phyloP scores from a whole-genome alignment of 805 yeast species.

The Schizosaccharomyces japonicus region DNA sequence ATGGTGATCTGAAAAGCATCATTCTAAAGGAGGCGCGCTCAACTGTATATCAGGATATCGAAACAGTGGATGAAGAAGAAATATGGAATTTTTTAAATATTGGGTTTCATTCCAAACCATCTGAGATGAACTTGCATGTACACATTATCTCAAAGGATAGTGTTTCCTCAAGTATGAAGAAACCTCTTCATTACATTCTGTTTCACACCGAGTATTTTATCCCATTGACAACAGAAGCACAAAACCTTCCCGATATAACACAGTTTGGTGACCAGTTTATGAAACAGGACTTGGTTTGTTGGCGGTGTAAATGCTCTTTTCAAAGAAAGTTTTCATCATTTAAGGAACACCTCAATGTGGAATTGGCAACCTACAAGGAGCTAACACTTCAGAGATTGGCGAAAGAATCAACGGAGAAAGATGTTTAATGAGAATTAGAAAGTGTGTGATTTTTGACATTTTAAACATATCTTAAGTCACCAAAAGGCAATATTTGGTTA shows the following conservation, averaged over 20 bases:
- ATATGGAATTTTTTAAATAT: conserved; percentile 19
- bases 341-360: conserved; percentile 21
- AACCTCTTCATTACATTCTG: conserved; percentile 44
- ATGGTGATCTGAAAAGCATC: conserved; percentile 23
- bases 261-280: conserved; percentile 21
- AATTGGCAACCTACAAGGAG: conserved; percentile 10
- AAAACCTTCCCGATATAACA: conserved; percentile 12
- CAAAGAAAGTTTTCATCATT: conserved; percentile 21
- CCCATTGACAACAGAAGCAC: conserved; percentile 20
- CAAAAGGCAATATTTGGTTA: conserved; percentile 54
- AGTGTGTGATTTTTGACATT: too few species aligned
- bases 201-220: conserved; percentile 46
- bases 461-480: conserved; percentile 41
- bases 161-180: conserved; percentile 29
- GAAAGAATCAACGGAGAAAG: too few species aligned
- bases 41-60: conserved; percentile 9
- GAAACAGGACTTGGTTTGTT: conserved; percentile 20
- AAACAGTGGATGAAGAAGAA: conserved; percentile 8
- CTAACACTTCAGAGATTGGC: too few species aligned
- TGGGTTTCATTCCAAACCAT: conserved; percentile 53
- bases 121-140: conserved; percentile 43
- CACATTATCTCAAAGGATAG: conserved; percentile 52
- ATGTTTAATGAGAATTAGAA: too few species aligned
- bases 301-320: conserved; percentile 21
- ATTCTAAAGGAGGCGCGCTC: conserved; percentile 16